Evolutionary conservation across 2,329 filamentous ascomycete species (phyloP).

Genomic region (Alternaria alternata): DNA sequence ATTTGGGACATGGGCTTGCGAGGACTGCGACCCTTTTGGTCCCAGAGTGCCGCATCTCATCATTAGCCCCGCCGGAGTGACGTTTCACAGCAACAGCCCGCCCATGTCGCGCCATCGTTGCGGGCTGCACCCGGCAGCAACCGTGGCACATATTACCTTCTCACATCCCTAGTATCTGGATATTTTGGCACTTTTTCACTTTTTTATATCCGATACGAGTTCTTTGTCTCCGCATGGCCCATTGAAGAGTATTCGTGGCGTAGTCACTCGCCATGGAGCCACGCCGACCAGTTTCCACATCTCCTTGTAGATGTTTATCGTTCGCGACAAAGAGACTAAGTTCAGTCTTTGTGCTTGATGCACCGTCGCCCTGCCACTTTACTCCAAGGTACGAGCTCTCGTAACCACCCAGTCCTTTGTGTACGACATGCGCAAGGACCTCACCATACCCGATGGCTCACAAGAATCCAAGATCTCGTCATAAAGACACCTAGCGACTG

Average conservation of each 20-base stretch:
- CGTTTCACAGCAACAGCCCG: conserved; percentile 38
- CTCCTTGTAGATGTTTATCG: conserved; percentile 30
- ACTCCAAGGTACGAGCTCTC: conserved; percentile 5
- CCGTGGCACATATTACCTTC: conserved; percentile 32
- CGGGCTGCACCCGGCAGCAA: conserved; percentile 20
- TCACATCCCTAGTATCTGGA: conserved; percentile 17
- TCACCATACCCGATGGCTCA: background rate
- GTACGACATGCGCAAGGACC: background rate
- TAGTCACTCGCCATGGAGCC: conserved; percentile 41
- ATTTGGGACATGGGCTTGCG: conserved; percentile 15
- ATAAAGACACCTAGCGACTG: background rate
- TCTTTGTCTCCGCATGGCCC: conserved; percentile 24
- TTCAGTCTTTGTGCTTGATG: conserved; percentile 14
- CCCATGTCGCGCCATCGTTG: conserved; percentile 25
- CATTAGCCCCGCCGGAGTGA: conserved; percentile 28
- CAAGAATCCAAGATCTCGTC: conserved; percentile 4
- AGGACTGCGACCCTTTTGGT: conserved; percentile 40
- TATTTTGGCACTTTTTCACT: conserved; percentile 18
- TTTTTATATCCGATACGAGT: background rate
- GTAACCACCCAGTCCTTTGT: background rate
- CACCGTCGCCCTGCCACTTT: background rate
- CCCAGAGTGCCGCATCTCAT: conserved; percentile 33
- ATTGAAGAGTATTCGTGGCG: conserved; percentile 32
- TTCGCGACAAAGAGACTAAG: conserved; percentile 29
- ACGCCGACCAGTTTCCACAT: conserved; percentile 26